These are phyloP conservation scores for Aspergillus sp. DNA, from an alignment of 2,329 filamentous ascomycete genomes.

Conservation along the genomic window DNA sequence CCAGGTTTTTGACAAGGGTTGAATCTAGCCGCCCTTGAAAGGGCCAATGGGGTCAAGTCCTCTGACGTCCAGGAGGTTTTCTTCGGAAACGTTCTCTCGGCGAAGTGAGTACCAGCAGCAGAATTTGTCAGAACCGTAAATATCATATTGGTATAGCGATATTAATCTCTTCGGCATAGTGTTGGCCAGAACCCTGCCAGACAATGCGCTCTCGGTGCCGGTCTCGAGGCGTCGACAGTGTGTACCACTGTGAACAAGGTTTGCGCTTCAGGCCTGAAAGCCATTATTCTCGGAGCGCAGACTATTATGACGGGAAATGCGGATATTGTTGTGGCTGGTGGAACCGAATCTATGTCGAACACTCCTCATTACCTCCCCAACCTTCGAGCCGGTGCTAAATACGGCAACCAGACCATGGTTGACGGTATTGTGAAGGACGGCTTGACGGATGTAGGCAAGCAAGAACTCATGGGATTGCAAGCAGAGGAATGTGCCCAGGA, in stretches of 20 bases:
- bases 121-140: neutral
- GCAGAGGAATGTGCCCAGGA: conserved; percentile 90
- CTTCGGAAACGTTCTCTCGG: conserved; percentile 96
- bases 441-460: conserved; percentile 83
- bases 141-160: neutral
- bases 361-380: conserved; percentile 90
- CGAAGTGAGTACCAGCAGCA: conserved; percentile 66
- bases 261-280: conserved; percentile 92
- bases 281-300: conserved; percentile 89
- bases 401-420: conserved; percentile 83
- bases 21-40: conserved; percentile 69
- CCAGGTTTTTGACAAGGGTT: conserved; percentile 14
- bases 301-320: conserved; percentile 97
- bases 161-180: conserved; percentile 48
- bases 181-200: conserved; percentile 94
- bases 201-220: conserved; percentile 87
- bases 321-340: conserved; percentile 87
- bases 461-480: conserved; percentile 94
- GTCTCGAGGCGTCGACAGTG: conserved; percentile 74
- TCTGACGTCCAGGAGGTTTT: conserved; percentile 94
- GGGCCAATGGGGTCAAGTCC: conserved; percentile 80
- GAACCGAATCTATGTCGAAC: conserved; percentile 98
- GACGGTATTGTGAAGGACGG: conserved; percentile 95
- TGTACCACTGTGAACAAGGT: conserved; percentile 99
- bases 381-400: conserved; percentile 86